These are phyloP conservation scores for Casuarina equisetifolia DNA, from an alignment of 306 rosid species.

Conservation along the genomic window DNA sequence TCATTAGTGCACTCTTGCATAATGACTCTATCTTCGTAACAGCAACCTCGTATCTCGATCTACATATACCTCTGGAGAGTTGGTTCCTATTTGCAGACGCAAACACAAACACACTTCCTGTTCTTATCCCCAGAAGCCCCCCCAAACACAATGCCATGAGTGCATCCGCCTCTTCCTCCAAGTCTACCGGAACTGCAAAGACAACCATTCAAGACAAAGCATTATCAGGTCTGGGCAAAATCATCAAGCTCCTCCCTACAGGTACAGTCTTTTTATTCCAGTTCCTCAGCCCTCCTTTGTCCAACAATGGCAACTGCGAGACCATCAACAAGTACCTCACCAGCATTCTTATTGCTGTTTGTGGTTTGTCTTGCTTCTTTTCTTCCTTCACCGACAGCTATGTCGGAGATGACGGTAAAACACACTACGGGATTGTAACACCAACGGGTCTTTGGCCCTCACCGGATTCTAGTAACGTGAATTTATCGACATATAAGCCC, in stretches of 20 bases:
- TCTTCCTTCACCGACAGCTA: slow-evolving; percentile 82
- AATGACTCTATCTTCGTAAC: background rate
- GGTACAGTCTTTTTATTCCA: slow-evolving; percentile 76
- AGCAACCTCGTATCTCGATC: background rate
- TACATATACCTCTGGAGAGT: background rate
- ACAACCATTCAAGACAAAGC: slow-evolving; percentile 10
- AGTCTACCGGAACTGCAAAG: background rate
- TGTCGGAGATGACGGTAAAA: slow-evolving; percentile 50
- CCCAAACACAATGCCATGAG: slow-evolving; percentile 18
- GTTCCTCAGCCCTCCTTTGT: slow-evolving; percentile 61
- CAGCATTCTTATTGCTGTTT: slow-evolving; percentile 34
- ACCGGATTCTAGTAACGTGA: slow-evolving; percentile 28
- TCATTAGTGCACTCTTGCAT: too few species aligned
- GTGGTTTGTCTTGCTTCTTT: slow-evolving; percentile 61
- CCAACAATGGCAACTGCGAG: slow-evolving; percentile 68
- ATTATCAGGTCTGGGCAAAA: slow-evolving; percentile 57
- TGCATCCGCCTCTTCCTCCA: slow-evolving; percentile 17
- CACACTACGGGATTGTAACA: slow-evolving; percentile 62
- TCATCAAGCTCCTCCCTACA: slow-evolving; percentile 73
- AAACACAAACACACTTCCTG: background rate
- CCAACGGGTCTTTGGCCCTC: slow-evolving; percentile 66
- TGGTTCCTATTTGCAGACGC: slow-evolving; percentile 43
- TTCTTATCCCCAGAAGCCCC: background rate
- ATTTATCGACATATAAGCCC: slow-evolving; percentile 51
- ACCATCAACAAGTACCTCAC: slow-evolving; percentile 50